These are phyloP conservation scores for Komagataea norvegica DNA, from an alignment of 1,139 yeast species.

Conservation along the genomic window DNA sequence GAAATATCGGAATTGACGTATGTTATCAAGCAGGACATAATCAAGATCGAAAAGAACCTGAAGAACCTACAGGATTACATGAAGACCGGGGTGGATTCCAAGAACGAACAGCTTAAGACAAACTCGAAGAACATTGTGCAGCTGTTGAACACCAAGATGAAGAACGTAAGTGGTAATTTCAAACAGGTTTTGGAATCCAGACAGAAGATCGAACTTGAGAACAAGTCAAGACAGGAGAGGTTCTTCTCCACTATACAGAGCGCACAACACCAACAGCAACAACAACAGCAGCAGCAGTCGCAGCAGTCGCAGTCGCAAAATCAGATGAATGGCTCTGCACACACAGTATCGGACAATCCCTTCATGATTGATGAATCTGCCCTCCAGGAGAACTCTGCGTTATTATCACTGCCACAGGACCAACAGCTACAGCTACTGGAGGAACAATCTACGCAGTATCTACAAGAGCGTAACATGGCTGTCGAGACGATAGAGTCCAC, in stretches of 20 bases:
- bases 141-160: constrained; percentile 79
- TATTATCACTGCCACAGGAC: constrained; percentile 57
- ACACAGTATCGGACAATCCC: constrained; percentile 35
- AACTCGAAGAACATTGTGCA: constrained; percentile 86
- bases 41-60: constrained; percentile 74
- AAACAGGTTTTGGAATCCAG: constrained; percentile 82
- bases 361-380: constrained; percentile 28
- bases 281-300: too few relatives aligned
- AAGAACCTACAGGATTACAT: constrained; percentile 57
- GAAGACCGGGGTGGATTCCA: constrained; percentile 38
- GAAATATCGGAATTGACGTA: constrained; percentile 92
- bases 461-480: constrained; percentile 82
- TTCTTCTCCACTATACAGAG: constrained; percentile 52
- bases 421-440: constrained; percentile 70
- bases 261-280: constrained; percentile 6
- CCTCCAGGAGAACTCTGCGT: constrained; percentile 15
- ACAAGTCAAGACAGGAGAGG: constrained; percentile 80
- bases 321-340: too few relatives aligned
- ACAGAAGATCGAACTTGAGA: constrained; percentile 77
- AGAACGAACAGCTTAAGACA: constrained; percentile 35
- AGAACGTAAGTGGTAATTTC: constrained; percentile 89
- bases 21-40: constrained; percentile 89
- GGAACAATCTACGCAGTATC: constrained; percentile 64
- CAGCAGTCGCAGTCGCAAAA: too few relatives aligned
- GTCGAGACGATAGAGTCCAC: constrained; percentile 96